Percentiles rank a stretch among this genome's conserved stretches.
These are phyloP conservation scores for Monilinia fructicola DNA, from an alignment of 2,329 filamentous ascomycete genomes.

Conservation along the genomic window DNA sequence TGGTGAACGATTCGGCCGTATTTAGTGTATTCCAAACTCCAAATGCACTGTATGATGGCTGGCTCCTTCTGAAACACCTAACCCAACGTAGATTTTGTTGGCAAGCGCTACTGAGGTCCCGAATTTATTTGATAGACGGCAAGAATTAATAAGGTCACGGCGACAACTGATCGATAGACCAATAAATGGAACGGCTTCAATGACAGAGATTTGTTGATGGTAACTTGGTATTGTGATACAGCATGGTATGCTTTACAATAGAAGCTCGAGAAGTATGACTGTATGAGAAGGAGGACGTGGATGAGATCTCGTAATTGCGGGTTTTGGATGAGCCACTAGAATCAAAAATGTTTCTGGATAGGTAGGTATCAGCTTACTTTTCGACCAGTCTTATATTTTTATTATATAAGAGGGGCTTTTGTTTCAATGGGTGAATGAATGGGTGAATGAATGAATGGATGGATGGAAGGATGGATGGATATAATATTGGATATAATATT, in stretches of 20 bases:
- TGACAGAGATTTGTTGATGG: constrained; percentile 1
- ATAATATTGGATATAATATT: no score
- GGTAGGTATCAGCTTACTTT: not conserved
- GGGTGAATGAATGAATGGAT: no score
- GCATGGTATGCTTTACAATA: no score
- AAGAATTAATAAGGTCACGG: constrained; percentile 2
- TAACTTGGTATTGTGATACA: no score
- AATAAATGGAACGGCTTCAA: not conserved
- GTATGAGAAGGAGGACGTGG: not conserved
- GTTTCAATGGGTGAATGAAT: no score
- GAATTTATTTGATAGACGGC: constrained; percentile 1
- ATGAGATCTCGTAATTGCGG: constrained; percentile 19
- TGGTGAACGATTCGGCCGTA: not conserved
- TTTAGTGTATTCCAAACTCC: constrained; percentile 1
- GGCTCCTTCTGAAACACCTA: constrained; percentile 23
- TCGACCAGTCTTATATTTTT: not conserved
- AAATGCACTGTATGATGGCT: constrained; percentile 8
- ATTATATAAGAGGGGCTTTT: no score
- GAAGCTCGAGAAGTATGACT: not conserved
- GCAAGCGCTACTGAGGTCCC: constrained; percentile 9
- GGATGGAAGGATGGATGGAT: no score
- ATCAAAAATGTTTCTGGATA: not conserved
- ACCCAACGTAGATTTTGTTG: constrained; percentile 3
- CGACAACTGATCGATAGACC: not conserved
- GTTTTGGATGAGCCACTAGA: constrained; percentile 3